Base-by-base conservation (phyloP, 1,284 basidiomycete genomes). In the Thecaphora frezii region DNA sequence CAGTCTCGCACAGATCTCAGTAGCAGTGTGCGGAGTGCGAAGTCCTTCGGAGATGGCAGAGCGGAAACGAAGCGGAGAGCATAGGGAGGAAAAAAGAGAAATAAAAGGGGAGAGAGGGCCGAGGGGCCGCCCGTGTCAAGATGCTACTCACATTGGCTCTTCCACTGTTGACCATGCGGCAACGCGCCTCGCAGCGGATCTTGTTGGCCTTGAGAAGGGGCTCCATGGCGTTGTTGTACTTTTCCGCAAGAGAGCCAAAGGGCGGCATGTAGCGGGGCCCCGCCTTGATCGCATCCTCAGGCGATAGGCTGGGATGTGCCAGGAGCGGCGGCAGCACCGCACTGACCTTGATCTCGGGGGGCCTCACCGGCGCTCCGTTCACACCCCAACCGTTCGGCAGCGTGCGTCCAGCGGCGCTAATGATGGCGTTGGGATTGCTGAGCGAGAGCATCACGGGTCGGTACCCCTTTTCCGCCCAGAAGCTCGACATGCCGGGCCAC, bases 401-500 rank as follows among this genome's bases (percentile, higher is more conserved):
- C 26, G 48, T 40, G 28, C 48, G 48, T n/a, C 39, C 24, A 3
- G 10, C 33, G 21, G n/a, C 46, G 19, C 37, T 42, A 2, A 40
- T 39, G n/a, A 42, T 46, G 19, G 48, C 37, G 22, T 45, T 55
- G 16, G 54, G 65, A 18, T 60, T 49, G 21, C 47, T 43, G 10
- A 69, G 37, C 5, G 49, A 19, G n/a, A 75, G 47, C 41, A 54
- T 46, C 13, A 77, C 58, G 0, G 76, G 76, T 18, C 73, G 44
- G 47, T 69, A 74, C 7, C 70, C 73, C 4, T 50, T 54, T 39
- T 77, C 57, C 9, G 59, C 48, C 69, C 66, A 76, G 44, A 72
- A 78, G 23, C 44, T 54, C 1, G 57, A 52, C 13, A 53, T 50
- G 5, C 23, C 28, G 0, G 67, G 64, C 67, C 66, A 75, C 33